Evolutionary conservation across 805 yeast genomes (phyloP).

Genomic region (Isabelozyma pseudorhagii): DNA sequence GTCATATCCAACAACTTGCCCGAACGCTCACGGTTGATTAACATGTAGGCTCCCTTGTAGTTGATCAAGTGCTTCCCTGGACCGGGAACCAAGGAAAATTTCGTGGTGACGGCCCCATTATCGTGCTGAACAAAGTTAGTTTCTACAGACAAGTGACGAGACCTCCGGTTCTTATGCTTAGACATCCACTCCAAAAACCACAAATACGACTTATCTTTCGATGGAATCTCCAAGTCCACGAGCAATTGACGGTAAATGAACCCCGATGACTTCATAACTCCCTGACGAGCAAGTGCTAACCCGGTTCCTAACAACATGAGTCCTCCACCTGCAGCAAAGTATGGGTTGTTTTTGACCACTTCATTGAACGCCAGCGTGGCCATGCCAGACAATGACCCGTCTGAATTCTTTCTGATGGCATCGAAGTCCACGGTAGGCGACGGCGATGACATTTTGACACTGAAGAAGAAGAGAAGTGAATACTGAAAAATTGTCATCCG

Average conservation of each 20-base stretch:
- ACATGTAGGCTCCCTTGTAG: slow-evolving; percentile 84
- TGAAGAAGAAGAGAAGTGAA: background rate
- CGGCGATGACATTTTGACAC: background rate
- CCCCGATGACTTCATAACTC: slow-evolving; percentile 57
- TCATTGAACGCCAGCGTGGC: slow-evolving; percentile 43
- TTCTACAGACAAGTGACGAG: slow-evolving; percentile 87
- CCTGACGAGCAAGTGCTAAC: slow-evolving; percentile 72
- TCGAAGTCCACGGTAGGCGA: slow-evolving; percentile 21
- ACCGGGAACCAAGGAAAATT: slow-evolving; percentile 91
- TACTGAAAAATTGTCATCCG: background rate
- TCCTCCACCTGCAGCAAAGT: slow-evolving; percentile 98
- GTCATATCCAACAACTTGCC: slow-evolving; percentile 85
- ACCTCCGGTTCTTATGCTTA: slow-evolving; percentile 64
- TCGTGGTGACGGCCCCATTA: slow-evolving; percentile 85
- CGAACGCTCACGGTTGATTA: slow-evolving; percentile 86
- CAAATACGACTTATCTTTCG: slow-evolving; percentile 86
- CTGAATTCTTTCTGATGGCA: slow-evolving; percentile 31
- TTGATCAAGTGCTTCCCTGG: slow-evolving; percentile 90
- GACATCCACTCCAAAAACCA: slow-evolving; percentile 99
- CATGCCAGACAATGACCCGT: slow-evolving; percentile 36
- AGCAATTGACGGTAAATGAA: slow-evolving; percentile 78
- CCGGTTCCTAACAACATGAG: slow-evolving; percentile 93
- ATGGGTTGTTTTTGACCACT: slow-evolving; percentile 74
- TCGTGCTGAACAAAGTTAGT: slow-evolving; percentile 86
- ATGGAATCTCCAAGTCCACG: slow-evolving; percentile 90